Evolutionary conservation across 441 rosid genomes (phyloP).

Genomic region (Erodium trifolium): DNA sequence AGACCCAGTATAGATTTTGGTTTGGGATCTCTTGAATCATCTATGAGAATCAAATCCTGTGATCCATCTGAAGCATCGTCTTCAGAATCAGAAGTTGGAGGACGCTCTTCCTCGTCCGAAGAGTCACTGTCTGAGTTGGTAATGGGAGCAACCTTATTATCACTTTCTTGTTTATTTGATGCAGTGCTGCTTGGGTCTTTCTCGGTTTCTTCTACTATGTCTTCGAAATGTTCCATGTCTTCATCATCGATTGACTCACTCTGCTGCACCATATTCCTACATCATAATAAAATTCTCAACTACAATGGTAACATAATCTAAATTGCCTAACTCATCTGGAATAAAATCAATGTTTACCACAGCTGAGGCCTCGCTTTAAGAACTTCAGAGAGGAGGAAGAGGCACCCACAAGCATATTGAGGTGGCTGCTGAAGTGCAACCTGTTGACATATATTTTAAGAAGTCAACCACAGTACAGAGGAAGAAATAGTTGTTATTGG

Average conservation of each 20-base stretch:
- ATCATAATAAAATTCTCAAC: slow-evolving; percentile 4
- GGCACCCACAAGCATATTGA: slow-evolving; percentile 87
- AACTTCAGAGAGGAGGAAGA: slow-evolving; percentile 88
- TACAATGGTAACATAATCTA: neutral
- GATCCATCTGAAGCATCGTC: slow-evolving; percentile 55
- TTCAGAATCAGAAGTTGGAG: slow-evolving; percentile 39
- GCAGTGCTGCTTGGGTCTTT: slow-evolving; percentile 22
- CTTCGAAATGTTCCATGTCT: slow-evolving; percentile 80
- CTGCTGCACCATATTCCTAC: slow-evolving; percentile 77
- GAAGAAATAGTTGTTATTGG: neutral
- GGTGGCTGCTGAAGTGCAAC: slow-evolving; percentile 95
- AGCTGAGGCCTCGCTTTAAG: slow-evolving; percentile 81
- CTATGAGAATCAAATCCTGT: slow-evolving; percentile 36
- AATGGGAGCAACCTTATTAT: slow-evolving; percentile 19
- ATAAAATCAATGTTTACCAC: slow-evolving; percentile 37
- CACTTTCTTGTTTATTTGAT: slow-evolving; percentile 27
- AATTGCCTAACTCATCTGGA: neutral
- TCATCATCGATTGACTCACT: slow-evolving; percentile 60
- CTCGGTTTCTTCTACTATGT: slow-evolving; percentile 61
- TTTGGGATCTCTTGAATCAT: slow-evolving; percentile 30
- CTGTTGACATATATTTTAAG: slow-evolving; percentile 28
- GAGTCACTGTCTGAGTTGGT: slow-evolving; percentile 35
- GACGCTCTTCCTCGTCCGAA: slow-evolving; percentile 50
- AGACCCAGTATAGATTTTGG: slow-evolving; percentile 23
- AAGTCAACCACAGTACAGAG: slow-evolving; percentile 9